These are phyloP conservation scores for Trametes cinnabarina DNA, from an alignment of 768 basidiomycete species.

Conservation along the genomic window DNA sequence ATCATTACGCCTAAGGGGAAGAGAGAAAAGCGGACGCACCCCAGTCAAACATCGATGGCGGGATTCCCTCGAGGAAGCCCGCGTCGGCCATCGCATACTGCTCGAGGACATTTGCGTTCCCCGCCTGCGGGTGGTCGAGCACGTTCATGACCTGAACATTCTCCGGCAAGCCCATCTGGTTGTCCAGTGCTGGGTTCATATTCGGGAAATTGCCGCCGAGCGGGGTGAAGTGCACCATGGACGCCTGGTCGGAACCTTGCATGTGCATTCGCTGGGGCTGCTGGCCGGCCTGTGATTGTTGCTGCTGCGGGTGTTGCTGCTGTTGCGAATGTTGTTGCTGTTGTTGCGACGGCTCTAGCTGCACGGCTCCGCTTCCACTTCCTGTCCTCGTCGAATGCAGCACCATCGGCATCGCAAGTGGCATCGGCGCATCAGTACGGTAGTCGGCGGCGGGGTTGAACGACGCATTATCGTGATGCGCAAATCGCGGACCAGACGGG, in stretches of 20 bases:
- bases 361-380: neutral
- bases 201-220: slow-evolving; percentile 46
- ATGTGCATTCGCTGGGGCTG: neutral
- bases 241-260: slow-evolving; percentile 6
- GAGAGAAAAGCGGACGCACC: slow-evolving; percentile 42
- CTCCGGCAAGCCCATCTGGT: slow-evolving; percentile 34
- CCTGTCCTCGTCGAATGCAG: neutral
- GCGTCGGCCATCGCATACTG: slow-evolving; percentile 66
- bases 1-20: neutral
- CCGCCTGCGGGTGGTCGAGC: slow-evolving; percentile 58
- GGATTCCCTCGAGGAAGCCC: slow-evolving; percentile 74
- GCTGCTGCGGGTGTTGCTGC: neutral
- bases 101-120: slow-evolving; percentile 46
- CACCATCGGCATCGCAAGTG: slow-evolving; percentile 7
- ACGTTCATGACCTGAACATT: slow-evolving; percentile 79
- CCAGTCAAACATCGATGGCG: slow-evolving; percentile 87
- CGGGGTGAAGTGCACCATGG: slow-evolving; percentile 56
- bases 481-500: slow-evolving; percentile 8
- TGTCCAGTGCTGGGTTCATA: slow-evolving; percentile 77
- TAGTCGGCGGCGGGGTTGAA: neutral
- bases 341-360: neutral
- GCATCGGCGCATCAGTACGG: slow-evolving; percentile 1
- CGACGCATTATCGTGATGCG: slow-evolving; percentile 7
- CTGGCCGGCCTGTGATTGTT: neutral
- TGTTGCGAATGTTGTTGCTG: slow-evolving; percentile 1